Evolutionary conservation across 2,329 filamentous ascomycete species (phyloP).

Genomic region (Penicillium sp.): DNA sequence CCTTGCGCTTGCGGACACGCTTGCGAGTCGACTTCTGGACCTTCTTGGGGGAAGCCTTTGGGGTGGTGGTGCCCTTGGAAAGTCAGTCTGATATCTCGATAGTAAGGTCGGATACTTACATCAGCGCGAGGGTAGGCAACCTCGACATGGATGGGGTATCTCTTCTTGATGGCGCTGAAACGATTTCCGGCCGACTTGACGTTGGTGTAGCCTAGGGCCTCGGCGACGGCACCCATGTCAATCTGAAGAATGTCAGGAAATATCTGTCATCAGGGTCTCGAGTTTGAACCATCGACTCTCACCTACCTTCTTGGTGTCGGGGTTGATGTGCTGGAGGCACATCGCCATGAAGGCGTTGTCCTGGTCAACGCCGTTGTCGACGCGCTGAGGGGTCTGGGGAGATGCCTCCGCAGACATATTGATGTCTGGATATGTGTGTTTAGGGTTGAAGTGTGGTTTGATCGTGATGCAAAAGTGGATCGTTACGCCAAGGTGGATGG

Average conservation of each 20-base stretch:
- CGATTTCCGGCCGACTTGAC: slow-evolving; percentile 32
- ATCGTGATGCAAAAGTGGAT: background rate
- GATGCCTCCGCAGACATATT: background rate
- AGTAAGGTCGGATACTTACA: background rate
- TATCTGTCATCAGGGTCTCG: background rate
- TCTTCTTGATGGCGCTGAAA: slow-evolving; percentile 29
- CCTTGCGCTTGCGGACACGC: background rate
- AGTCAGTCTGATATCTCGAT: background rate
- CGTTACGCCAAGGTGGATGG: background rate
- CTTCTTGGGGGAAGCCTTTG: background rate
- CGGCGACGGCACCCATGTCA: slow-evolving; percentile 29
- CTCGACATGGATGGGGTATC: slow-evolving; percentile 22
- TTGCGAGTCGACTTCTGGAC: background rate
- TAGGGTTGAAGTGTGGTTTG: background rate
- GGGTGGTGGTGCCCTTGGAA: background rate
- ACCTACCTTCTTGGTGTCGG: background rate
- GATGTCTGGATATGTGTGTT: background rate
- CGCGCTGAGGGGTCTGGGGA: too few relatives aligned
- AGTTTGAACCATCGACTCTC: background rate
- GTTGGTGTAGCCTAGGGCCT: slow-evolving; percentile 32
- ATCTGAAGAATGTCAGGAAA: slow-evolving; percentile 16
- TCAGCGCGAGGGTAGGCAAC: background rate
- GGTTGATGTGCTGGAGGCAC: slow-evolving; percentile 1
- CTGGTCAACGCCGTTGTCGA: background rate
- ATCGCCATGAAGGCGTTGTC: slow-evolving; percentile 9